phyloP scores from a whole-genome alignment of 1,284 basidiomycete genomes.

The Inonotus hispidus region DNA sequence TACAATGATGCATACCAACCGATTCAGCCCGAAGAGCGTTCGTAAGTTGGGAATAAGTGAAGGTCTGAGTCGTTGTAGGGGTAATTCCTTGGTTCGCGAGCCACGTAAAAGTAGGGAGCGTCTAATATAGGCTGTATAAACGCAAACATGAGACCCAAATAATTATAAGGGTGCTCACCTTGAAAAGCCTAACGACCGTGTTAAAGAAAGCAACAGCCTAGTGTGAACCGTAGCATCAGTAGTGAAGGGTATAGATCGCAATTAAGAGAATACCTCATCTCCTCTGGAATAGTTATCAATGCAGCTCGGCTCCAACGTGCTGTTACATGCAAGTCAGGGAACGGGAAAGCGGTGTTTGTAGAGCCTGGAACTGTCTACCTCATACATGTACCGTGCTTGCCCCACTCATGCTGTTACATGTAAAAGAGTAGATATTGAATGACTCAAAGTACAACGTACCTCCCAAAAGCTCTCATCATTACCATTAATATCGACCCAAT shows the following conservation, averaged over 20 bases:
- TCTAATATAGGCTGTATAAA: constrained; percentile 29
- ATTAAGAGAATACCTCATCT: constrained; percentile 40
- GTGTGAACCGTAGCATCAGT: constrained; percentile 1
- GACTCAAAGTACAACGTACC: constrained; percentile 33
- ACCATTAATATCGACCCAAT: constrained; percentile 62
- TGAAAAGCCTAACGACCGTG: constrained; percentile 57
- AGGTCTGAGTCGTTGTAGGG: constrained; percentile 53
- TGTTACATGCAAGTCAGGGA: constrained; percentile 24
- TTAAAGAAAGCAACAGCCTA: constrained; percentile 72
- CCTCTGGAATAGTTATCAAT: constrained; percentile 40
- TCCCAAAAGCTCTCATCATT: constrained; percentile 65
- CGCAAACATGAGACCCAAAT: neutral
- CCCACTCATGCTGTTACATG: constrained; percentile 57
- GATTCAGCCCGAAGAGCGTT: constrained; percentile 51
- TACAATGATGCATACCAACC: constrained; percentile 31
- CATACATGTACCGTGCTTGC: constrained; percentile 71
- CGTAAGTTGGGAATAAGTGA: constrained; percentile 51
- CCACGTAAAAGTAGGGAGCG: constrained; percentile 68
- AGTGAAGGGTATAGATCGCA: neutral
- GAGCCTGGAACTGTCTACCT: constrained; percentile 38
- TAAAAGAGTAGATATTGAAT: neutral
- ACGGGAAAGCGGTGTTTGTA: neutral
- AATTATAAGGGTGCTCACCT: constrained; percentile 34
- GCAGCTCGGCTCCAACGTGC: constrained; percentile 57
- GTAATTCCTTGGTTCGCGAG: constrained; percentile 67